Evolutionary conservation across 371 early-diverging fungal species (phyloP), one percentile per base, ranked within the genome.

Genomic region (Mortierella polycephala): DNA sequence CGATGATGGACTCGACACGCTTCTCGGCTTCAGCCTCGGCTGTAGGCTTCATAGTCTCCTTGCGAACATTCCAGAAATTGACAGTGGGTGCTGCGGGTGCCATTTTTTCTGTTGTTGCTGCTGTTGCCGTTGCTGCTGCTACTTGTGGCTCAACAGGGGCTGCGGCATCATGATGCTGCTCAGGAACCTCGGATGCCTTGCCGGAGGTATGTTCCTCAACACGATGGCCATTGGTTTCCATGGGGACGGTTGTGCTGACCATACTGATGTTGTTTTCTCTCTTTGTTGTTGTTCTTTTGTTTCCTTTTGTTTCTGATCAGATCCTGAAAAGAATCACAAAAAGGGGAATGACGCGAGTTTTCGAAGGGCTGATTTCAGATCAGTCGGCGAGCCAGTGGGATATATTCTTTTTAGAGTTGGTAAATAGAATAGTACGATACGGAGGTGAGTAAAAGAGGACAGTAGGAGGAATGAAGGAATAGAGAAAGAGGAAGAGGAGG

Each of bases 11-110:
- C 50, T 74, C 71, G 46, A 75, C 68, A 39, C 69, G 64, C 65
- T 64, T 75, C 64, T 81, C 75, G 58, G 64, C 69, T 7, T 67
- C 75, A 11, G 63, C 41, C 47, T 73, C 69, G 39, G 62, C 52
- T 41, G 50, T n/a, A 6, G 68, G 62, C 71, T 75, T 74, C 75
- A 65, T 75, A n/a, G 67, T 50, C 58, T 80, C 75, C 64, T 76
- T 83, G 57, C 84, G 83, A 30, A 81, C 85, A 60, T 86, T 83
- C 89, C 89, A 89, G 56, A 85, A 82, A 79, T 85, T 89, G 62
- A 85, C 86, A 47, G 85, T 73, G 55, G 89, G 87, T 55, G 83
- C 82, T 23, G 87, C 56, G 8, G 79, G 51, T 37, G 63, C 23
- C 60, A 62, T 75, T 37, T 64, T 60, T 40, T 62, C 68, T 2